Conservation (phyloP, 202 grass and related monocot species). For the Carex arenaria region DNA sequence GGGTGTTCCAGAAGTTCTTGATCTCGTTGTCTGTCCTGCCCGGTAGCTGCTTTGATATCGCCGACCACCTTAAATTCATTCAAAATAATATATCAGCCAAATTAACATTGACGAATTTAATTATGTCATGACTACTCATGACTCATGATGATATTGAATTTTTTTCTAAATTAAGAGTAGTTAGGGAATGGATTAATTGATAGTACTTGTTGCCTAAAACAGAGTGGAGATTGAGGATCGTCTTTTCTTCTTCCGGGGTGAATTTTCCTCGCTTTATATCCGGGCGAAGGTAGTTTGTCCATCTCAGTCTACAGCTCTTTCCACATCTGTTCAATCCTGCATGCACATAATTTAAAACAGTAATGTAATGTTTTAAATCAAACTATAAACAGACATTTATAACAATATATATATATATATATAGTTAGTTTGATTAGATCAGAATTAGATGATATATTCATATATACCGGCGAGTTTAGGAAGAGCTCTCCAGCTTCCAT, state of each 20-base stretch:
- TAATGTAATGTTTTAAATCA: background rate
- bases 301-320: conserved; percentile 95
- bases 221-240: conserved; percentile 77
- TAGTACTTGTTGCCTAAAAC: conserved; percentile 96
- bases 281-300: conserved; percentile 89
- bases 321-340: conserved; percentile 93
- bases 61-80: conserved; percentile 67
- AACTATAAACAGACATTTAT: background rate
- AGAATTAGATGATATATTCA: background rate
- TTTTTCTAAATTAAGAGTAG: background rate
- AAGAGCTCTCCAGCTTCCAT: conserved; percentile 93
- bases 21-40: conserved; percentile 89
- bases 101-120: background rate
- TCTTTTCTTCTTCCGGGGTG: conserved; percentile 70
- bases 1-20: conserved; percentile 99
- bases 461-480: conserved; percentile 70
- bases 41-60: conserved; percentile 61
- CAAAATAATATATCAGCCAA: conserved; percentile 25
- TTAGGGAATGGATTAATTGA: background rate
- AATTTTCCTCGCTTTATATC: conserved; percentile 96
- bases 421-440: background rate
- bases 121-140: background rate
- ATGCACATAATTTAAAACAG: conserved; percentile 12
- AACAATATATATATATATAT: no score
- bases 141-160: conserved; percentile 14